Percentiles rank a stretch among this genome's conserved stretches.
Evolutionary conservation across 1,284 basidiomycete genomes (phyloP).

Genomic region (Apiotrichum montevideense): DNA sequence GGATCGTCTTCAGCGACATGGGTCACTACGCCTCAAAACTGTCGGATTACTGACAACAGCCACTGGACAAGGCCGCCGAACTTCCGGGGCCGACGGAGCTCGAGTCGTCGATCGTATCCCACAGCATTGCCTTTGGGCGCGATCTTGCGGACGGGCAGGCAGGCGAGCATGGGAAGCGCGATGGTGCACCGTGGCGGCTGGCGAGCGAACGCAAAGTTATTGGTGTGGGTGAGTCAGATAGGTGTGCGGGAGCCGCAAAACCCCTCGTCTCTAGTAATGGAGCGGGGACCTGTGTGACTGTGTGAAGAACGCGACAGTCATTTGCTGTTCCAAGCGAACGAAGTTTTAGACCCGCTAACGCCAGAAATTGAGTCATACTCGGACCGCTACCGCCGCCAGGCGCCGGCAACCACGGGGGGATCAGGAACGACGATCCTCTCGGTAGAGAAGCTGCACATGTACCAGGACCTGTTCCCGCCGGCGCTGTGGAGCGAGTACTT

Average conservation of each 20-base stretch:
- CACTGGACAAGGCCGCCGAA: slow-evolving; percentile 26
- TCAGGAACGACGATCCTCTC: slow-evolving; percentile 21
- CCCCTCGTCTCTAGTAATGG: too few species aligned
- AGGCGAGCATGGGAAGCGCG: slow-evolving; percentile 1
- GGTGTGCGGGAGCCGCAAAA: background rate
- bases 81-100: slow-evolving; percentile 22
- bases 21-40: too few species aligned
- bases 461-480: slow-evolving; percentile 40
- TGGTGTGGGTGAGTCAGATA: slow-evolving; percentile 32
- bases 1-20: too few species aligned
- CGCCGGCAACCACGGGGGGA: background rate
- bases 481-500: slow-evolving; percentile 43
- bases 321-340: too few species aligned
- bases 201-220: slow-evolving; percentile 34
- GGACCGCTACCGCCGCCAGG: slow-evolving; percentile 26
- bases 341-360: background rate
- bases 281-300: too few species aligned
- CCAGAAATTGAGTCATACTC: slow-evolving; percentile 46
- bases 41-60: slow-evolving; percentile 13
- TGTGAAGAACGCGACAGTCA: too few species aligned
- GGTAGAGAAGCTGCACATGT: slow-evolving; percentile 24
- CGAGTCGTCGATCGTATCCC: slow-evolving; percentile 21
- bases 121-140: slow-evolving; percentile 19
- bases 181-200: slow-evolving; percentile 35
- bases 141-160: slow-evolving; percentile 19